Conservation (phyloP, 2,329 filamentous ascomycete genomes). For the Macroventuria anomochaeta region DNA sequence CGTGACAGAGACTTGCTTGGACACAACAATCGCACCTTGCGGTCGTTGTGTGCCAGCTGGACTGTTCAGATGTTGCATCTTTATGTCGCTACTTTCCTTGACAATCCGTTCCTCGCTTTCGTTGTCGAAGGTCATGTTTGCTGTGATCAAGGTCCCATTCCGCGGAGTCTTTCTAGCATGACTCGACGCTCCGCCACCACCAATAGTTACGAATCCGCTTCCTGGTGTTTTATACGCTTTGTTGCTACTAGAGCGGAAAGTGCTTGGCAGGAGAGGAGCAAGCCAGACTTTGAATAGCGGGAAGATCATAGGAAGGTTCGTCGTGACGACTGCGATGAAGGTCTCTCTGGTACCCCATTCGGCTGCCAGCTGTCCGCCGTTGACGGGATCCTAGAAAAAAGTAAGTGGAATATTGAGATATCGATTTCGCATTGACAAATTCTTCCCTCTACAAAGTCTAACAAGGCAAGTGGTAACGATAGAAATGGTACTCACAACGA, state of each 20-base stretch:
- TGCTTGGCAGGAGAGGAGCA: constrained; percentile 17
- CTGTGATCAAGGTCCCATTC: constrained; percentile 1
- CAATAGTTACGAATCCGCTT: constrained; percentile 27
- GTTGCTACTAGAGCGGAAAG: constrained; percentile 18
- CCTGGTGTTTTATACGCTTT: constrained; percentile 20
- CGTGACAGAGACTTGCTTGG: constrained; percentile 18
- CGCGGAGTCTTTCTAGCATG: constrained; percentile 5
- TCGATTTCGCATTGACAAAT: too few relatives aligned
- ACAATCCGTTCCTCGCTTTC: constrained; percentile 25
- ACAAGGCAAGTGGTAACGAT: background rate
- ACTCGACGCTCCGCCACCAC: constrained; percentile 16
- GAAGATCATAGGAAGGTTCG: constrained; percentile 51
- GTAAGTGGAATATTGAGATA: background rate
- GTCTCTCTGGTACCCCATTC: constrained; percentile 56
- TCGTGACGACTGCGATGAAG: constrained; percentile 55
- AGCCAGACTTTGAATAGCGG: constrained; percentile 23
- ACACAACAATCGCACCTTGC: constrained; percentile 17
- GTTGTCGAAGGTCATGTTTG: constrained; percentile 21
- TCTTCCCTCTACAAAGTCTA: too few relatives aligned
- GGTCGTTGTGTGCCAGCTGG: background rate
- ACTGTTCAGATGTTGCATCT: constrained; percentile 15
- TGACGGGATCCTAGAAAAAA: constrained; percentile 38
- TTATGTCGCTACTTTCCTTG: constrained; percentile 8
- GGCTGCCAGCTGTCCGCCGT: constrained; percentile 52
- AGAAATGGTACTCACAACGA: constrained; percentile 37